A percentile compares a stretch with the other conserved stretches of the same genome.
These are phyloP conservation scores for Piper betle DNA, from an alignment of 164 flowering plant genomes.

Conservation along the genomic window DNA sequence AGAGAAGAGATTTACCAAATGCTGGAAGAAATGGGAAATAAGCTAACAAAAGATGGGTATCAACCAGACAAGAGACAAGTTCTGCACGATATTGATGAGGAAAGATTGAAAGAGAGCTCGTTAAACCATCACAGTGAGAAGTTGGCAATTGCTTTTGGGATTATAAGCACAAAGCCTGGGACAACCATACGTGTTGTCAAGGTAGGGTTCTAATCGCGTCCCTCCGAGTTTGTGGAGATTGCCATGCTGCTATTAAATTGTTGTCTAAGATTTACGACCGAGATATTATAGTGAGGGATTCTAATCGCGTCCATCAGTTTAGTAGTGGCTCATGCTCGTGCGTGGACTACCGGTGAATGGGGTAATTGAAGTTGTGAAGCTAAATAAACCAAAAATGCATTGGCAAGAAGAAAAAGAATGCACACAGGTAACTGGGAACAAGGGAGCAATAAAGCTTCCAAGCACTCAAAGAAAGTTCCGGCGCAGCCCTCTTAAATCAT, in stretches of 20 bases:
- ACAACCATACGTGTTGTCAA: constrained; percentile 7
- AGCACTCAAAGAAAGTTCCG: too few species aligned
- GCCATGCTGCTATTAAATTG: constrained; percentile 5
- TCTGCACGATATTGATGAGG: constrained; percentile 8
- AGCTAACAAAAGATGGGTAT: constrained; percentile 2
- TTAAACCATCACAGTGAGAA: constrained; percentile 10
- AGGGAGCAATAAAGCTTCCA: too few species aligned
- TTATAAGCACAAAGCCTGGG: constrained; percentile 7
- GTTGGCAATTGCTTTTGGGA: constrained; percentile 8
- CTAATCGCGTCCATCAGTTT: constrained; percentile 9
- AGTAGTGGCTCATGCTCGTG: constrained; percentile 8
- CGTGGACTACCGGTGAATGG: constrained; percentile 8
- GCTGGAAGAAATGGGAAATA: constrained; percentile 5
- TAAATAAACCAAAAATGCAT: too few species aligned
- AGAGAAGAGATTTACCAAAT: constrained; percentile 7
- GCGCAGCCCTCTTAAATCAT: neutral
- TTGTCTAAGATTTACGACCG: constrained; percentile 5
- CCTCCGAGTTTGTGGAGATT: constrained; percentile 8
- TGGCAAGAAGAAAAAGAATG: too few species aligned
- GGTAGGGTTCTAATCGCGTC: too few species aligned
- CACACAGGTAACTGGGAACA: too few species aligned
- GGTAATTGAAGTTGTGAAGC: too few species aligned
- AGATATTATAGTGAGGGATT: constrained; percentile 9
- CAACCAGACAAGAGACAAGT: constrained; percentile 7
- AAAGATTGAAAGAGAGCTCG: constrained; percentile 8